Evolutionary conservation across 2,329 filamentous ascomycete genomes (phyloP).

Genomic region (Fusarium albidum): DNA sequence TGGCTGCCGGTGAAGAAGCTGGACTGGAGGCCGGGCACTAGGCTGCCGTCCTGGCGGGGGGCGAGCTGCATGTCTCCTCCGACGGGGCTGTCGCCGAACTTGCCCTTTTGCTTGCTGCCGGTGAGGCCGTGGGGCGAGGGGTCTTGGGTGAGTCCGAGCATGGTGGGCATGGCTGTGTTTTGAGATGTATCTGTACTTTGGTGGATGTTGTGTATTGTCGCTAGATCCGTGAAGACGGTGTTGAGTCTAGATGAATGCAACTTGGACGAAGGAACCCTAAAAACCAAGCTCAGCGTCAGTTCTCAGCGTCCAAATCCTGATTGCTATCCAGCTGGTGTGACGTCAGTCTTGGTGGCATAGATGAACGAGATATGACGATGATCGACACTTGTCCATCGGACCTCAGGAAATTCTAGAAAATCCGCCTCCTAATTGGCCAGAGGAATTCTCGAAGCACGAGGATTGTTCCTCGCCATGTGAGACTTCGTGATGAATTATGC

Average conservation of each 20-base stretch:
- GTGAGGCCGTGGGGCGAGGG: constrained; percentile 36
- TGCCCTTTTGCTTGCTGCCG: constrained; percentile 20
- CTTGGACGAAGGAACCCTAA: constrained; percentile 4
- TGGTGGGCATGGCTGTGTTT: constrained; percentile 36
- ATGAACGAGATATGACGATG: constrained; percentile 33
- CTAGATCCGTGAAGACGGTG: no score
- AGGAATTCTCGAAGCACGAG: not conserved
- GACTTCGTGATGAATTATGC: constrained; percentile 4
- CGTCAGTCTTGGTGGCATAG: constrained; percentile 33
- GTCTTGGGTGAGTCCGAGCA: constrained; percentile 41
- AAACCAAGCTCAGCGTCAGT: constrained; percentile 23
- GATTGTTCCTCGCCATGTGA: constrained; percentile 7
- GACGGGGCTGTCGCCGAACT: constrained; percentile 20
- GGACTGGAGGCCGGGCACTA: constrained; percentile 37
- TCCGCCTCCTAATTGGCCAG: constrained; percentile 9
- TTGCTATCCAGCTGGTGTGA: constrained; percentile 37
- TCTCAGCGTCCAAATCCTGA: constrained; percentile 38
- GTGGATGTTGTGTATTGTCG: no score
- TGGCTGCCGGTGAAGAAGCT: constrained; percentile 39
- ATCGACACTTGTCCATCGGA: constrained; percentile 32
- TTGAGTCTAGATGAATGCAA: no score
- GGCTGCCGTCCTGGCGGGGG: constrained; percentile 13
- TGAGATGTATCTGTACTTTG: not conserved
- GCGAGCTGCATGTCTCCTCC: constrained; percentile 35
- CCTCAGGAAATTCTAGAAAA: not conserved